These are phyloP conservation scores for Chytriomyces hyalinus DNA, from an alignment of 192 early-diverging fungal genomes.

Conservation along the genomic window DNA sequence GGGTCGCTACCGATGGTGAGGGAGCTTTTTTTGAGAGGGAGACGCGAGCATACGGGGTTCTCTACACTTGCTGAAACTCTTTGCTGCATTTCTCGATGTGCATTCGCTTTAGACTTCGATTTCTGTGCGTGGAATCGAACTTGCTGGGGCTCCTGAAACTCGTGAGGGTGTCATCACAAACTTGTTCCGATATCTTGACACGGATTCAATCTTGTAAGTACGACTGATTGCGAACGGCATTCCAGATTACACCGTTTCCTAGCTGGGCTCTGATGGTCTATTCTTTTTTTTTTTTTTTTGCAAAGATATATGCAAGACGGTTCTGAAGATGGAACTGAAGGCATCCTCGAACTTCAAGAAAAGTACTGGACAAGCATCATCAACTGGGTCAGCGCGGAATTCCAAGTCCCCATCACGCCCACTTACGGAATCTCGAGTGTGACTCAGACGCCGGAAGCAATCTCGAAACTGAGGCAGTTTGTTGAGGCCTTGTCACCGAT, in stretches of 20 bases:
- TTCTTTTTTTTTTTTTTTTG: neutral
- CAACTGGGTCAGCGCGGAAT: conserved; percentile 71
- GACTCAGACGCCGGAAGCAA: conserved; percentile 68
- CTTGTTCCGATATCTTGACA: conserved; percentile 82
- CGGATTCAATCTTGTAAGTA: conserved; percentile 80
- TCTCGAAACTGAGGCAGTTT: conserved; percentile 56
- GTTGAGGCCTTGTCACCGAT: conserved; percentile 1
- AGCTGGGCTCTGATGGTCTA: neutral
- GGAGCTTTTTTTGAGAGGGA: neutral
- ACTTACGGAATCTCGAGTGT: conserved; percentile 75
- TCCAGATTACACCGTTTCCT: neutral
- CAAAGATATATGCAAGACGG: conserved; percentile 76
- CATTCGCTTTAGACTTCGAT: conserved; percentile 75
- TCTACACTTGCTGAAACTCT: too few relatives aligned
- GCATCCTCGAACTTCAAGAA: conserved; percentile 79
- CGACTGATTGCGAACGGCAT: neutral
- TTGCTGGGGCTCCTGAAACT: conserved; percentile 60
- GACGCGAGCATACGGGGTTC: neutral
- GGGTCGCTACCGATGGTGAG: conserved; percentile 85
- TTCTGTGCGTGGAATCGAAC: conserved; percentile 83
- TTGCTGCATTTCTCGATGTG: neutral
- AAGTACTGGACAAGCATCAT: conserved; percentile 81
- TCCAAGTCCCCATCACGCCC: conserved; percentile 70
- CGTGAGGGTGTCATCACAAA: conserved; percentile 75
- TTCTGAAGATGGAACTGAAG: conserved; percentile 80